These are phyloP conservation scores for Allium fistulosum DNA, from an alignment of 106 monocot species.

Conservation along the genomic window DNA sequence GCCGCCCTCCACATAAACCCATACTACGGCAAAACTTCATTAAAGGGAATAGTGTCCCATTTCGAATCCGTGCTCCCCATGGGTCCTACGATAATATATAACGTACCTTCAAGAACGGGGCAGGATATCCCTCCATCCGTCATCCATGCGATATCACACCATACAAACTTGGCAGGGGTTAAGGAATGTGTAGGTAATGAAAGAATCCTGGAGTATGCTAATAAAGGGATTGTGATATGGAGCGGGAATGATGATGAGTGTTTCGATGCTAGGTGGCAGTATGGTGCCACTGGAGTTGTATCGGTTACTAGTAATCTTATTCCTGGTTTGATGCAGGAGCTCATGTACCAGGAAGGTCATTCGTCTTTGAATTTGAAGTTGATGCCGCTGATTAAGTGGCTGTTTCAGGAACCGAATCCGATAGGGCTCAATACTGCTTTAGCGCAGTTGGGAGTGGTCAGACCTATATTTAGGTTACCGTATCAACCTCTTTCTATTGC, in stretches of 20 bases:
- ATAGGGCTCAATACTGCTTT: conserved; percentile 71
- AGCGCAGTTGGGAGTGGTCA: conserved; percentile 69
- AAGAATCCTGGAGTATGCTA: conserved; percentile 37
- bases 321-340: conserved; percentile 50
- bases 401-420: conserved; percentile 73
- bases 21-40: conserved; percentile 85
- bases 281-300: conserved; percentile 69
- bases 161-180: conserved; percentile 61
- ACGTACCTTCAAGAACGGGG: conserved; percentile 70
- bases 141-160: conserved; percentile 27
- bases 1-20: conserved; percentile 82
- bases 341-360: conserved; percentile 64
- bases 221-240: conserved; percentile 53
- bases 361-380: conserved; percentile 36
- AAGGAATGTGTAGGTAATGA: conserved; percentile 74
- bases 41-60: conserved; percentile 54
- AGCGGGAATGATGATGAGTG: conserved; percentile 70
- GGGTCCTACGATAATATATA: conserved; percentile 83
- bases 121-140: conserved; percentile 77
- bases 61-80: conserved; percentile 63
- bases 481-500: conserved; percentile 57
- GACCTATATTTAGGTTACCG: conserved; percentile 68
- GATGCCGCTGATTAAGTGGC: conserved; percentile 61
- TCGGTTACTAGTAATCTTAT: conserved; percentile 83
- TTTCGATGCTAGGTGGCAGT: conserved; percentile 65